phyloP scores from a whole-genome alignment of 2,329 filamentous ascomycete genomes.

The Paecilomyces sp. region DNA sequence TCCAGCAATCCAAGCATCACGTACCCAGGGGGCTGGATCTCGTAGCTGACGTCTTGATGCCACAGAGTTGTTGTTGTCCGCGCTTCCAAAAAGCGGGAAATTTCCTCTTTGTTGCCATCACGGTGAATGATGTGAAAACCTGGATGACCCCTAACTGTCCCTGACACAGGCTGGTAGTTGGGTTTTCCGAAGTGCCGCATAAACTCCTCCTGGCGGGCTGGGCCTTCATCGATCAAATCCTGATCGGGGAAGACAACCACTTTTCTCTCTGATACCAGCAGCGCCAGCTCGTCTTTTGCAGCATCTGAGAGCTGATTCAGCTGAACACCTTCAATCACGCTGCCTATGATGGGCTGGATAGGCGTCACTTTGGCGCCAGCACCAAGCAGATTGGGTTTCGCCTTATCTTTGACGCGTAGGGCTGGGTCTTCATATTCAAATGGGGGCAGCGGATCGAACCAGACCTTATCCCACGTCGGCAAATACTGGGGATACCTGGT shows the following conservation, averaged over 20 bases:
- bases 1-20: slow-evolving; percentile 43
- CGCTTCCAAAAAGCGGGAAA: slow-evolving; percentile 36
- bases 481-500: slow-evolving; percentile 40
- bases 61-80: slow-evolving; percentile 42
- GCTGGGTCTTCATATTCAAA: slow-evolving; percentile 43
- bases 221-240: slow-evolving; percentile 41
- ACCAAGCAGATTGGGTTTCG: slow-evolving; percentile 30
- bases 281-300: slow-evolving; percentile 47
- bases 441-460: slow-evolving; percentile 38
- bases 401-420: slow-evolving; percentile 34
- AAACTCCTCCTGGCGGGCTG: slow-evolving; percentile 36
- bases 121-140: slow-evolving; percentile 42
- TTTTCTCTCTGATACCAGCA: slow-evolving; percentile 63
- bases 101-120: slow-evolving; percentile 37
- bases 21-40: slow-evolving; percentile 41
- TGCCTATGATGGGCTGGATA: slow-evolving; percentile 38
- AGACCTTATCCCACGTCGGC: slow-evolving; percentile 41
- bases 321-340: slow-evolving; percentile 38
- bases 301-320: slow-evolving; percentile 40
- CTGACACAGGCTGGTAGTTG: slow-evolving; percentile 40
- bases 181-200: slow-evolving; percentile 40
- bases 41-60: slow-evolving; percentile 45
- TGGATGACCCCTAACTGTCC: slow-evolving; percentile 33
- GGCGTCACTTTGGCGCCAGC: slow-evolving; percentile 25
- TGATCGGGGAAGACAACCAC: slow-evolving; percentile 47